phyloP scores from a whole-genome alignment of 306 rosid genomes.

The Inga leiocalycina region DNA sequence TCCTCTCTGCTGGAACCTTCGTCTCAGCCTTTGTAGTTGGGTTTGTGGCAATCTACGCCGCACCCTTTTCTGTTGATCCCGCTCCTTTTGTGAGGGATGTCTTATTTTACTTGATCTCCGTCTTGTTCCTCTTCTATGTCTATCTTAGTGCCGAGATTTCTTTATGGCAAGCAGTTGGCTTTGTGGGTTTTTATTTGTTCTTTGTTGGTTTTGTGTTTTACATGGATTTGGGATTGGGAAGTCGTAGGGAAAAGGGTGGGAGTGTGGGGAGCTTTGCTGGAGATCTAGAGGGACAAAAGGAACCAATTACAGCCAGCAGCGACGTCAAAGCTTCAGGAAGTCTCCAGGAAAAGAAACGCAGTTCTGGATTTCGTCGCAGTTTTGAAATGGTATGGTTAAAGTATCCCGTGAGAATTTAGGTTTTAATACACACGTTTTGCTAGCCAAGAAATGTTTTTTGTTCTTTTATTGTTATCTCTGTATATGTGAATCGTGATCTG shows the following conservation, averaged over 20 bases:
- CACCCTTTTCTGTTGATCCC: conserved; percentile 76
- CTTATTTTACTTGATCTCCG: conserved; percentile 74
- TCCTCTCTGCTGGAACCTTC: conserved; percentile 89
- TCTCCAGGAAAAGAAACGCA: conserved; percentile 37
- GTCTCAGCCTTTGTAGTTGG: conserved; percentile 95
- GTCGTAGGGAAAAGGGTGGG: conserved; percentile 36
- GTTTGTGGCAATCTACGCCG: conserved; percentile 85
- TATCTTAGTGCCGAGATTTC: conserved; percentile 91
- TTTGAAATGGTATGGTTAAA: conserved; percentile 57
- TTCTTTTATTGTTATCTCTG: background rate
- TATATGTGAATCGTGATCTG: conserved; percentile 14
- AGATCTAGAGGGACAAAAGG: conserved; percentile 51
- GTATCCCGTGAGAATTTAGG: background rate
- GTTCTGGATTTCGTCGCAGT: conserved; percentile 43
- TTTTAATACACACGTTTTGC: background rate
- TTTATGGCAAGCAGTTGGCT: conserved; percentile 89
- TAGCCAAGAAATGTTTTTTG: background rate
- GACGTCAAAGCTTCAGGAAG: conserved; percentile 36
- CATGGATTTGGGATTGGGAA: conserved; percentile 75
- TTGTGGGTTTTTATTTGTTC: conserved; percentile 76
- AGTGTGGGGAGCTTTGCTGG: conserved; percentile 30
- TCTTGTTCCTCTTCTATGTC: conserved; percentile 79
- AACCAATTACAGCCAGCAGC: conserved; percentile 19
- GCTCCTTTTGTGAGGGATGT: conserved; percentile 83
- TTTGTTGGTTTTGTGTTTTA: conserved; percentile 90